phyloP scores from a whole-genome alignment of 2,329 filamentous ascomycete species.

The Saccharata proteae region DNA sequence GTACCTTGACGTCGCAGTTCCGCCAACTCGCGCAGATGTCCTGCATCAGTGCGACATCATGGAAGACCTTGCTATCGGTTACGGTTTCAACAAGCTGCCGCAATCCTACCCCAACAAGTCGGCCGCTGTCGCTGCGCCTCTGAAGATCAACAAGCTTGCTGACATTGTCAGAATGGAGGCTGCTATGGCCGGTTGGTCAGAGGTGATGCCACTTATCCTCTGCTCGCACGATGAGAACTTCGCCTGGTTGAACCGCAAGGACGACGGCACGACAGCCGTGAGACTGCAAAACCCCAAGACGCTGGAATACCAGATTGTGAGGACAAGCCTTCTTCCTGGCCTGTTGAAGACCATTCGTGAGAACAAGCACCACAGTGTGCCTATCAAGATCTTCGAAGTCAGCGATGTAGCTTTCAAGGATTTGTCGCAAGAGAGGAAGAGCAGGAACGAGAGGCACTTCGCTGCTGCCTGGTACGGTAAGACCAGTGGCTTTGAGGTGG shows the following conservation, averaged over 20 bases:
- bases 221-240: conserved; percentile 99
- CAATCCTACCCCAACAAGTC: conserved; percentile 76
- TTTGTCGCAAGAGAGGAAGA: conserved; percentile 65
- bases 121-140: conserved; percentile 72
- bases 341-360: conserved; percentile 88
- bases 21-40: conserved; percentile 83
- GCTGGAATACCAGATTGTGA: conserved; percentile 82
- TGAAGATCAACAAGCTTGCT: conserved; percentile 85
- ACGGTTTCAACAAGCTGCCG: conserved; percentile 94
- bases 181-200: conserved; percentile 90
- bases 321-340: conserved; percentile 74
- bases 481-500: conserved; percentile 85
- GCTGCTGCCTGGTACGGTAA: conserved; percentile 94
- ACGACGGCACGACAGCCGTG: conserved; percentile 73
- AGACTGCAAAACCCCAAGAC: conserved; percentile 88
- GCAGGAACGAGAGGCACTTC: conserved; percentile 87
- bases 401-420: conserved; percentile 91
- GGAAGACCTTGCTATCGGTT: conserved; percentile 94
- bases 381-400: conserved; percentile 86
- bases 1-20: conserved; percentile 69
- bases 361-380: conserved; percentile 79
- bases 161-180: conserved; percentile 85
- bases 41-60: conserved; percentile 96
- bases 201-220: conserved; percentile 90
- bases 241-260: conserved; percentile 79